A percentile compares a stretch with the other conserved stretches of the same genome.
These are phyloP conservation scores for Trypanosoma congolense DNA, from an alignment of 208 protist species.

Conservation along the genomic window DNA sequence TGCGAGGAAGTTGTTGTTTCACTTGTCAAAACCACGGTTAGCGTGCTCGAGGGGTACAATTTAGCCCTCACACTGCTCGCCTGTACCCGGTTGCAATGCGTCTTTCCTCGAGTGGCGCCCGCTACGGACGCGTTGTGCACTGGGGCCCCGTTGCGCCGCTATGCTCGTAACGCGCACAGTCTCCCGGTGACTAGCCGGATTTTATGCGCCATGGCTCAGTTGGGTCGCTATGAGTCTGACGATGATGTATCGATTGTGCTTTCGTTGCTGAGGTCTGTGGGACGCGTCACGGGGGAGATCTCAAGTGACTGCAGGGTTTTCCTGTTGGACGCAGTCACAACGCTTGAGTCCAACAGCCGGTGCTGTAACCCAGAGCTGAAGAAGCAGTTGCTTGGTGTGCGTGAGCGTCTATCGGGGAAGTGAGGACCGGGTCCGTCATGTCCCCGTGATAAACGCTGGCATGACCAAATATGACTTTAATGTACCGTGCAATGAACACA, in stretches of 20 bases:
- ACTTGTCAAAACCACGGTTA: conserved; percentile 9
- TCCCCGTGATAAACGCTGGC: too few species aligned
- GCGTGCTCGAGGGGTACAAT: conserved; percentile 12
- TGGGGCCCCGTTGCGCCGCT: conserved; percentile 15
- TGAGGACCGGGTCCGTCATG: too few species aligned
- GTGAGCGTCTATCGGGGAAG: conserved; percentile 7
- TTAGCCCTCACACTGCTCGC: conserved; percentile 17
- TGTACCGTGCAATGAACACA: too few species aligned
- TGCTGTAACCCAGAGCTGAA: conserved; percentile 17
- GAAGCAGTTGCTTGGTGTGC: conserved; percentile 9
- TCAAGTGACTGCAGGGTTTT: conserved; percentile 15
- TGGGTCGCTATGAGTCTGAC: conserved; percentile 8
- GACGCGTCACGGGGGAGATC: conserved; percentile 1
- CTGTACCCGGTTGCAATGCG: conserved; percentile 16
- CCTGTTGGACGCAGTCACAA: conserved; percentile 15
- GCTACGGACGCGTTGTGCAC: conserved; percentile 13
- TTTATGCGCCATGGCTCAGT: conserved; percentile 16
- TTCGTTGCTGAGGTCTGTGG: conserved; percentile 4
- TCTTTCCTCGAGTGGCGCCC: conserved; percentile 1
- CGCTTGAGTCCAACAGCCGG: conserved; percentile 5
- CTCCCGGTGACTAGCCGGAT: conserved; percentile 17
- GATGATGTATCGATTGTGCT: conserved; percentile 8
- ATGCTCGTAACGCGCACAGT: conserved; percentile 9
- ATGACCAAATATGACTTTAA: too few species aligned
- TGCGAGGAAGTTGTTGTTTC: conserved; percentile 19